A percentile compares a stretch with the other conserved stretches of the same genome.
phyloP scores from a whole-genome alignment of 371 early-diverging fungal genomes.

The Catenaria anguillulae region DNA sequence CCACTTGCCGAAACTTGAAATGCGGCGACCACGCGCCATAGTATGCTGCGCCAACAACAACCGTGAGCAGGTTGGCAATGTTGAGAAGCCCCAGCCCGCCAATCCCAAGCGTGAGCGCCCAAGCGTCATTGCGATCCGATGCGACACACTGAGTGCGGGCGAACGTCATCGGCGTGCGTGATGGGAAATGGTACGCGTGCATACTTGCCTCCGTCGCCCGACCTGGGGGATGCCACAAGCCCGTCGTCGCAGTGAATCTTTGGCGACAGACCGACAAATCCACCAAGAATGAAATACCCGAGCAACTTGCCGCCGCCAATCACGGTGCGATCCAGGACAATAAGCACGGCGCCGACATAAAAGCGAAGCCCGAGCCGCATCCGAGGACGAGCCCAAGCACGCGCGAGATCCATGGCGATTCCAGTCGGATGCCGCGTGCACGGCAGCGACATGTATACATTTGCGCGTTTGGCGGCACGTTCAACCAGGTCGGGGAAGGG shows the following conservation, averaged over 20 bases:
- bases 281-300: not conserved
- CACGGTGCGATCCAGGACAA: too few species aligned
- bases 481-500: not conserved
- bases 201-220: too few species aligned
- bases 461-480: too few species aligned
- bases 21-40: not conserved
- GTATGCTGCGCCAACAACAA: not conserved
- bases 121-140: too few species aligned
- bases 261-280: not conserved
- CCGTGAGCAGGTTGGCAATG: not conserved
- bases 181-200: too few species aligned
- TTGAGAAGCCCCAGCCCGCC: not conserved
- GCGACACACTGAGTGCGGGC: too few species aligned
- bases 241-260: not conserved
- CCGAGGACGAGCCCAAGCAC: not conserved
- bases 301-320: too few species aligned
- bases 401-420: not conserved
- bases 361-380: not conserved
- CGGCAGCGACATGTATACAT: not conserved
- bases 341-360: not conserved
- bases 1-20: not conserved
- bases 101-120: not conserved
- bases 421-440: not conserved
- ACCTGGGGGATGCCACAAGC: too few species aligned
- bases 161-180: too few species aligned